phyloP scores from a whole-genome alignment of 345 rosid species.

The Microthlaspi erraticum region DNA sequence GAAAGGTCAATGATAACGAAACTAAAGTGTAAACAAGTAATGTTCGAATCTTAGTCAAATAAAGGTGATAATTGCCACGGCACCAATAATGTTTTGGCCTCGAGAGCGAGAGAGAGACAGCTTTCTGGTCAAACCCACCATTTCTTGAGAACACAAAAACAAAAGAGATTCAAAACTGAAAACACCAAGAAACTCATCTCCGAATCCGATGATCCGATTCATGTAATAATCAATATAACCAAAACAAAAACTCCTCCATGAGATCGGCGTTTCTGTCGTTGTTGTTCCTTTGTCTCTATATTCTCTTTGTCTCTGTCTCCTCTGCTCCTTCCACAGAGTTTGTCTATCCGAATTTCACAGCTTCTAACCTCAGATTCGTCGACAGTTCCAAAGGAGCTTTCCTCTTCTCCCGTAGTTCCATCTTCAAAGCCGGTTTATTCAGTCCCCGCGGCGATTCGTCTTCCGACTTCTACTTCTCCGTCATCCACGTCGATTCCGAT shows the following conservation, averaged over 20 bases:
- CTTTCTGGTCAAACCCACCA: slow-evolving; percentile 30
- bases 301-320: slow-evolving; percentile 45
- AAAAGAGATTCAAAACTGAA: slow-evolving; percentile 12
- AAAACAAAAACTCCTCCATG: slow-evolving; percentile 47
- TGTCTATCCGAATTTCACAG: slow-evolving; percentile 69
- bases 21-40: not conserved
- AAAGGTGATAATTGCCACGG: slow-evolving; percentile 7
- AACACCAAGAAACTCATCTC: slow-evolving; percentile 34
- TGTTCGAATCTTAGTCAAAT: not conserved
- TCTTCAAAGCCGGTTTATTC: slow-evolving; percentile 70
- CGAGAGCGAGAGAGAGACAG: slow-evolving; percentile 14
- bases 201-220: slow-evolving; percentile 25
- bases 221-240: slow-evolving; percentile 30
- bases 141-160: slow-evolving; percentile 21
- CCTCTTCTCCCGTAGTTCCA: slow-evolving; percentile 58
- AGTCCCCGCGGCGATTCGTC: slow-evolving; percentile 50
- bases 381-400: slow-evolving; percentile 61
- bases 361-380: slow-evolving; percentile 57
- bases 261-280: slow-evolving; percentile 47
- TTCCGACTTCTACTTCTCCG: slow-evolving; percentile 65
- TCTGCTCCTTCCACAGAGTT: slow-evolving; percentile 52
- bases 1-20: slow-evolving; percentile 25
- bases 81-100: slow-evolving; percentile 26
- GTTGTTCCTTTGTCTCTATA: slow-evolving; percentile 40
- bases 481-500: slow-evolving; percentile 64